Evolutionary conservation across 805 yeast species (phyloP).

Genomic region (Cyberlindnera nakhonratchasimensis): DNA sequence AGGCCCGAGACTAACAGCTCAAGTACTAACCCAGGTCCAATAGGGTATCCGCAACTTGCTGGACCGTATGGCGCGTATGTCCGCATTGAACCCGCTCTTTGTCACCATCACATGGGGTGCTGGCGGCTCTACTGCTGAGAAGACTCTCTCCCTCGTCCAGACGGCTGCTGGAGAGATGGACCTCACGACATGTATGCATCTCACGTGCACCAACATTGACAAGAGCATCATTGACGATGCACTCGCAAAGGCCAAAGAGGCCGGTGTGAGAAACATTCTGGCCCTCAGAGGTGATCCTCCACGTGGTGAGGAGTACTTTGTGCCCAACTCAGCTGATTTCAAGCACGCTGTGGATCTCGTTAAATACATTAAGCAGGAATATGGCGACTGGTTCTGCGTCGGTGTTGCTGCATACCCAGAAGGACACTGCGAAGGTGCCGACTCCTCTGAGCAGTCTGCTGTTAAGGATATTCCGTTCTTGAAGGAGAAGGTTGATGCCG

Average conservation of each 20-base stretch:
- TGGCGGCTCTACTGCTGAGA: conserved; percentile 89
- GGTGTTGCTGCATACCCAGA: conserved; percentile 99
- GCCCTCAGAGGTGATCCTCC: conserved; percentile 98
- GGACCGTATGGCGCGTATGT: conserved; percentile 86
- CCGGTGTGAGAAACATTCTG: conserved; percentile 84
- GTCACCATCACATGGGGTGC: conserved; percentile 99
- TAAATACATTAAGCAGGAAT: conserved; percentile 67
- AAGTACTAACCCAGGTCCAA: neutral
- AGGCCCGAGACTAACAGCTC: neutral
- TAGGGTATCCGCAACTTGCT: conserved; percentile 77
- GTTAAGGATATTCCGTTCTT: conserved; percentile 71
- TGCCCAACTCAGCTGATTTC: conserved; percentile 42
- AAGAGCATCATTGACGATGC: conserved; percentile 75
- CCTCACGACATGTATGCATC: conserved; percentile 88
- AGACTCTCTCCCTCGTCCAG: conserved; percentile 79
- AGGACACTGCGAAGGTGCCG: conserved; percentile 89
- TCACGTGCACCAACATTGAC: conserved; percentile 94
- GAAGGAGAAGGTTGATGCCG: conserved; percentile 84
- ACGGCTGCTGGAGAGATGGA: conserved; percentile 72
- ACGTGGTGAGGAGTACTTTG: conserved; percentile 63
- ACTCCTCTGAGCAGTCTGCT: conserved; percentile 60
- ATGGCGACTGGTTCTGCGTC: conserved; percentile 87
- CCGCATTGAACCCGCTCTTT: conserved; percentile 81
- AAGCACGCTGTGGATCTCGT: conserved; percentile 84
- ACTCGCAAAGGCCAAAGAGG: conserved; percentile 59